These are phyloP conservation scores for Magnusiomyces paraingens DNA, from an alignment of 1,139 yeast genomes.

Conservation along the genomic window DNA sequence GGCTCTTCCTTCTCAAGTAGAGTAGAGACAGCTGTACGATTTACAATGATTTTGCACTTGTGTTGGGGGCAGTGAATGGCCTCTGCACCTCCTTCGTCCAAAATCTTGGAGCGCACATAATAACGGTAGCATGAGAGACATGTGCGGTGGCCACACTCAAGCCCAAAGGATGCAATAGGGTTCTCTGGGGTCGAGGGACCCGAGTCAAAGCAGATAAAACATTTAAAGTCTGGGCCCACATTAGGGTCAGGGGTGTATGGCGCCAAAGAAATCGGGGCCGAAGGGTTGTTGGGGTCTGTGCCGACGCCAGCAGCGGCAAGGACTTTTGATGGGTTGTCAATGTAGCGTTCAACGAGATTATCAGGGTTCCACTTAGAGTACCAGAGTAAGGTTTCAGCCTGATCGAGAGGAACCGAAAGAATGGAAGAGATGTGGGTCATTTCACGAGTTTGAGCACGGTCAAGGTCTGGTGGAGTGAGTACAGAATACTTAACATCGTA, in stretches of 20 bases:
- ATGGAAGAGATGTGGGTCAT: slow-evolving; percentile 32
- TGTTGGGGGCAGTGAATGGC: slow-evolving; percentile 58
- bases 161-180: slow-evolving; percentile 41
- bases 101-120: slow-evolving; percentile 48
- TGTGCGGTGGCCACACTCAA: slow-evolving; percentile 64
- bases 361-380: slow-evolving; percentile 70
- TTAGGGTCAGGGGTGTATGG: slow-evolving; percentile 19
- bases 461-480: slow-evolving; percentile 27
- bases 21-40: slow-evolving; percentile 5
- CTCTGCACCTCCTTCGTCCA: slow-evolving; percentile 44
- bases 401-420: slow-evolving; percentile 35
- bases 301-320: slow-evolving; percentile 45
- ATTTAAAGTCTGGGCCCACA: slow-evolving; percentile 38
- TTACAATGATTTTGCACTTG: slow-evolving; percentile 26
- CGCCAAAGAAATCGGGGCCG: slow-evolving; percentile 12
- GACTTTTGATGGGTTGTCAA: slow-evolving; percentile 46
- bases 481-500: slow-evolving; percentile 28
- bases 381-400: slow-evolving; percentile 51
- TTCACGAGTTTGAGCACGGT: slow-evolving; percentile 24
- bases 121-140: slow-evolving; percentile 62
- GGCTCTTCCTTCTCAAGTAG: slow-evolving; percentile 5
- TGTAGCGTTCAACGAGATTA: slow-evolving; percentile 58
- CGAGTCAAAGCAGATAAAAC: slow-evolving; percentile 65
- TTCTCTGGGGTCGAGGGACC: slow-evolving; percentile 22
- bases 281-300: slow-evolving; percentile 14